Evolutionary conservation across 129 eudicot species (phyloP), one percentile per base, ranked within the genome.

Genomic region (Oenanthe sinensis): DNA sequence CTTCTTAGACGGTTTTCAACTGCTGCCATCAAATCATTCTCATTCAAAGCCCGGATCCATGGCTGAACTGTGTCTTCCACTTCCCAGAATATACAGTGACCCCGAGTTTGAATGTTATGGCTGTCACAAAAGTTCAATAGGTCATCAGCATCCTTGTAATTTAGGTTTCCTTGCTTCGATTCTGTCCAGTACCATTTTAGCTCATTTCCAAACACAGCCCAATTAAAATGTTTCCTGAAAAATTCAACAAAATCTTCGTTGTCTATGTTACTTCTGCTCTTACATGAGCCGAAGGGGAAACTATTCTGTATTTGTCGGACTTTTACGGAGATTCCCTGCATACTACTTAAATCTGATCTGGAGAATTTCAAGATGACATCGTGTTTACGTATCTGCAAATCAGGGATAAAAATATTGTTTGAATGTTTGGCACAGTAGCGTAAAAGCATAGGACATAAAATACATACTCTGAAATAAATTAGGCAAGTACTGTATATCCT

Each of bases 31-130:
- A 94, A 83, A 52, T 90, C 96, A 11, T 68, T 79, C 52, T 87
- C 90, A 77, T 71, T 84, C 8, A 94, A 84, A 75, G 85, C 65
- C 49, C 79, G 85, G n/a, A 94, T 54, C 97, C 98, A 94, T 69
- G 83, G 81, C 80, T 94, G 98, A 68, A 94, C 91, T 5, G 97
- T 48, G 60, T 36, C 76, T 39, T 89, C 93, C 5, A 91, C 98
- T 24, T 94, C 98, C 98, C 98, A 94, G 84, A 94, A 94, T 81
- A 94, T 90, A 71, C 98, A 94, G 81, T 94, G 98, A 19, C 98
- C 97, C 16, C 98, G 93, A 43, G 81, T 84, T 42, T 88, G 75
- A 45, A 94, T 91, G 87, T 91, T 88, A 76, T 87, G 85, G 82
- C 80, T 81, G 65, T 78, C 40, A 20, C 96, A 91, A 1, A 94